A percentile compares a stretch with the other conserved stretches of the same genome.
phyloP scores from a whole-genome alignment of 2,329 filamentous ascomycete genomes.

The Calonectria pauciramosa region DNA sequence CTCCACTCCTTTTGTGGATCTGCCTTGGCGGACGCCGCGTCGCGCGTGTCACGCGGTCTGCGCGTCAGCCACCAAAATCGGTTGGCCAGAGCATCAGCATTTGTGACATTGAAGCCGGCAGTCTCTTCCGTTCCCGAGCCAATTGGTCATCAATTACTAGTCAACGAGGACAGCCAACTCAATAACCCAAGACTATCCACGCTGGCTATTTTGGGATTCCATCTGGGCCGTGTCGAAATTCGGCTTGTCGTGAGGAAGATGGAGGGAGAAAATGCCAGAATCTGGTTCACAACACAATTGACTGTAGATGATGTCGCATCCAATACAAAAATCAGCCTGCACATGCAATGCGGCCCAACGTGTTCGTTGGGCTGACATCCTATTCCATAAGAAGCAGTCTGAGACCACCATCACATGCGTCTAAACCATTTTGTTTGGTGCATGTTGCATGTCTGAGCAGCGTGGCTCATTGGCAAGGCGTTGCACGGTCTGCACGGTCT shows the following conservation, averaged over 20 bases:
- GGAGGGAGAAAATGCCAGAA: neutral
- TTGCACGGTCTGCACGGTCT: too few relatives aligned
- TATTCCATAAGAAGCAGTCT: neutral
- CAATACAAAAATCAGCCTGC: neutral
- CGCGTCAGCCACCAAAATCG: neutral
- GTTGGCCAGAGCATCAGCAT: neutral
- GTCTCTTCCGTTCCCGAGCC: neutral
- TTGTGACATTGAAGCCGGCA: neutral
- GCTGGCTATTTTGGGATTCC: neutral
- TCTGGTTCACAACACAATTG: neutral
- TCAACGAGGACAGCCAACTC: neutral
- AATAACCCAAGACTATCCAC: neutral
- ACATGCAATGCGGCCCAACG: neutral
- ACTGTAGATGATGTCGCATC: neutral
- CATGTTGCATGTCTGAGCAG: neutral
- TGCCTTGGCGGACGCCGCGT: neutral
- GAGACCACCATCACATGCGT: neutral
- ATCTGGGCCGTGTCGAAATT: neutral
- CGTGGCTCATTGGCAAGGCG: neutral
- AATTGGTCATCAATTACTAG: neutral
- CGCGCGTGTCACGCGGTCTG: conserved; percentile 6
- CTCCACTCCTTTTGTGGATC: neutral
- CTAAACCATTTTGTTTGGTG: neutral
- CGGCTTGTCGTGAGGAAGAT: neutral
- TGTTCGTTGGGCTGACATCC: neutral